Conservation (phyloP, 495 filamentous ascomycete genomes). For the Staphylotrichum tortipilum region DNA sequence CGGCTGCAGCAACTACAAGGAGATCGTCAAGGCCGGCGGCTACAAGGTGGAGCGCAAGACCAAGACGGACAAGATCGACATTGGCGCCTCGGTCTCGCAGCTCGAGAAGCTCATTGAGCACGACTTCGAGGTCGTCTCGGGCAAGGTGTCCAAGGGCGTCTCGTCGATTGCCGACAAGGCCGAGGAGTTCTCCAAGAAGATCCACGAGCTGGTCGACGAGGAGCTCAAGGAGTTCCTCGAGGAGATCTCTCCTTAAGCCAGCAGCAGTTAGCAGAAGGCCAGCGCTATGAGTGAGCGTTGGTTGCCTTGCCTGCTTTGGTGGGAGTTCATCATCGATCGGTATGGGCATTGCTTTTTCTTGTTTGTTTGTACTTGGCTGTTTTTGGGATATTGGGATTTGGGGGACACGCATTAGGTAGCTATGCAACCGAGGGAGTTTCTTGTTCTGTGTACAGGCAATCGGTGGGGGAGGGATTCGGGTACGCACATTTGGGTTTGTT, state of each 20-base stretch:
- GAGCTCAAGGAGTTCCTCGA: conserved; percentile 63
- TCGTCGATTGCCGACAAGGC: conserved; percentile 40
- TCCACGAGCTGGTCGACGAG: conserved; percentile 49
- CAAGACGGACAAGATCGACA: conserved; percentile 23
- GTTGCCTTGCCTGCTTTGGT: no score
- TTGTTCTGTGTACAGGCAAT: conserved; percentile 37
- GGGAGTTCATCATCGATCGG: no score
- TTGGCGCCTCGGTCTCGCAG: conserved; percentile 32
- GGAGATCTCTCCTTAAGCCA: conserved; percentile 40
- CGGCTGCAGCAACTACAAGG: conserved; percentile 79
- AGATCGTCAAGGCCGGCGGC: conserved; percentile 66
- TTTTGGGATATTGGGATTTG: conserved; percentile 14
- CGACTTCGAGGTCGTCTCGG: conserved; percentile 47
- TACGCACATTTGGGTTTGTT: conserved; percentile 7
- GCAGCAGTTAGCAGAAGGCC: neutral
- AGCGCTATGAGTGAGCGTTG: neutral
- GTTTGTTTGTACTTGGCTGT: conserved; percentile 4
- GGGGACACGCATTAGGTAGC: conserved; percentile 13
- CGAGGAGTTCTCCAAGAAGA: conserved; percentile 42
- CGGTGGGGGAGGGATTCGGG: conserved; percentile 20
- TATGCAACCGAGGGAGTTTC: conserved; percentile 23
- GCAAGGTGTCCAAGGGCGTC: conserved; percentile 41
- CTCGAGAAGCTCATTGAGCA: conserved; percentile 55
- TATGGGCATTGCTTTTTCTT: neutral
- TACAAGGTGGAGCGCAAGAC: conserved; percentile 36